Evolutionary conservation across 1,284 basidiomycete species (phyloP), one percentile per base, ranked within the genome.

Genomic region (Moesziomyces globuligerus): DNA sequence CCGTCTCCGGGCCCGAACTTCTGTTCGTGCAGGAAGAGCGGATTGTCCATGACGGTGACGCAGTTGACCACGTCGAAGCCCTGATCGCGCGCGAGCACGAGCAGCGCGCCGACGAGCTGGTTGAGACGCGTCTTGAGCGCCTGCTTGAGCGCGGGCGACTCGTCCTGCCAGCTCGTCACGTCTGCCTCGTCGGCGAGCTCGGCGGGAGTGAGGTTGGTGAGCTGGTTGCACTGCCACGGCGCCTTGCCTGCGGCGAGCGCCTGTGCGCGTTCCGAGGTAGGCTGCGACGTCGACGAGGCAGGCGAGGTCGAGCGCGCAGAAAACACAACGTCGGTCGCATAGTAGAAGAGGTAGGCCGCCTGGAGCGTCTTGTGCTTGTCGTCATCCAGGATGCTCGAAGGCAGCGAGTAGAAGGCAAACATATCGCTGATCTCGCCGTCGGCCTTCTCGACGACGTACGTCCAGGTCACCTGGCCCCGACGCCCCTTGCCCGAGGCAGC

Each of bases 21-120:
- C 18, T 80, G 79, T 18, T 95, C 91, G 29, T 88, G 84, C 51
- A 98, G 81, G 84, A 98, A 90, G 45, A 87, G 83, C 59, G 89
- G 86, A 83, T 97, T 98, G 83, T 98, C 96, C 90, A 98, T 92
- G 59, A 97, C 84, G 9, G 94, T 95, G 60, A 98, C 84, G 1
- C 92, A 92, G 83, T 99, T 98, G 83, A 98, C 89, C 9, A 98
- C 96, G 82, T 99, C 96, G 78, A 98, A 98, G 45, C 89, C 88
- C 43, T 90, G 88, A 45, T 83, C 86, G 69, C 90, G 87, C 0
- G 94, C 93, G 44, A 94, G 84, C 68, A 91, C 85, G 55, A 97
- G 83, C 3, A 91, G 88, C 81, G 95, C 93, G 13, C 86, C 85
- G 29, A 94, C 86, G 51, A 99, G 85, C 7, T 86, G 86, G 55